Evolutionary conservation across 768 basidiomycete genomes (phyloP).

Genomic region (Xerocomellus dryophilus): DNA sequence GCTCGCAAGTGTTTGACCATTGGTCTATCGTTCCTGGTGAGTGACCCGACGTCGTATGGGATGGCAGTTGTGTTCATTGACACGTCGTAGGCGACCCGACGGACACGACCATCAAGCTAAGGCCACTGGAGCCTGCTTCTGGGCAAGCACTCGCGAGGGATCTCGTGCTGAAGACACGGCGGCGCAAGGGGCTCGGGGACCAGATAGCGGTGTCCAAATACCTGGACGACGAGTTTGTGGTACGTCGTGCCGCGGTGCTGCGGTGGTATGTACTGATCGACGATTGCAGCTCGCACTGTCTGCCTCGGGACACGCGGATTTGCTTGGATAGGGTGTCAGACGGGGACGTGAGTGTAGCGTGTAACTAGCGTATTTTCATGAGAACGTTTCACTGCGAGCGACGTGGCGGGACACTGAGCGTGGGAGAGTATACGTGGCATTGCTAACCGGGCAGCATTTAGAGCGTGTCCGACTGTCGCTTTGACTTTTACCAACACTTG

Average conservation of each 20-base stretch:
- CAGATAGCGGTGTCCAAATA: conserved; percentile 98
- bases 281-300: conserved; percentile 78
- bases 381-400: not conserved
- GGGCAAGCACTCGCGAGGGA: conserved; percentile 94
- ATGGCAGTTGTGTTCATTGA: not conserved
- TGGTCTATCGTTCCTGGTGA: conserved; percentile 97
- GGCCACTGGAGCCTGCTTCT: conserved; percentile 95
- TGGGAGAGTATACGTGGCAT: conserved; percentile 50
- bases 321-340: conserved; percentile 56
- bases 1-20: conserved; percentile 95
- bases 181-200: conserved; percentile 95
- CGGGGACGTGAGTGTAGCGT: conserved; percentile 3
- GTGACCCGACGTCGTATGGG: conserved; percentile 23
- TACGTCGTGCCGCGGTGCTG: conserved; percentile 38
- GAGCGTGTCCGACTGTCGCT: conserved; percentile 21
- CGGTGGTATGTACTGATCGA: conserved; percentile 7
- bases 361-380: conserved; percentile 12
- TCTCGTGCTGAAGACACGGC: conserved; percentile 91
- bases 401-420: conserved; percentile 16
- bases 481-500: conserved; percentile 25
- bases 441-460: conserved; percentile 35
- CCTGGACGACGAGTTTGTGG: conserved; percentile 94
- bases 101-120: conserved; percentile 93
- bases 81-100: conserved; percentile 80
- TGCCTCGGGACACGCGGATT: conserved; percentile 93